A percentile compares a stretch with the other conserved stretches of the same genome.
These are phyloP conservation scores for Annulohypoxylon truncatum DNA, from an alignment of 2,329 filamentous ascomycete genomes.

Conservation along the genomic window DNA sequence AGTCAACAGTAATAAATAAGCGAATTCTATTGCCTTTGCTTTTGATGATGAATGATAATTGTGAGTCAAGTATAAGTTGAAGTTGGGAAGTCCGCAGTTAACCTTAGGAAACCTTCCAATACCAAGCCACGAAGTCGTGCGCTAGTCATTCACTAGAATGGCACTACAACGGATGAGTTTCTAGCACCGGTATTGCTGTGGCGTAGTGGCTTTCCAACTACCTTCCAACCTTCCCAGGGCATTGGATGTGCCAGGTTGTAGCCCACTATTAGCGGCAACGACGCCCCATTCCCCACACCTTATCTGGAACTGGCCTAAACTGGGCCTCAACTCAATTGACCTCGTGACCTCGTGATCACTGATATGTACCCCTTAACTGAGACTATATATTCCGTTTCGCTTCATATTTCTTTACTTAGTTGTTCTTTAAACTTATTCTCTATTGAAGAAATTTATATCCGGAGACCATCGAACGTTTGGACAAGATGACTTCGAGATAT, in stretches of 20 bases:
- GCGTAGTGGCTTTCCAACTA: conserved; percentile 11
- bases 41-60: background rate
- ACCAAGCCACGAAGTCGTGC: conserved; percentile 11
- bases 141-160: conserved; percentile 28
- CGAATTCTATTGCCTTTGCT: conserved; percentile 3
- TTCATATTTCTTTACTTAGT: conserved; percentile 13
- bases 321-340: conserved; percentile 17
- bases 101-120: background rate
- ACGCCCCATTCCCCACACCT: conserved; percentile 17
- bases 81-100: background rate
- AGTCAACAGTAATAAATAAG: conserved; percentile 2
- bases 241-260: conserved; percentile 19
- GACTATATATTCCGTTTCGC: conserved; percentile 18
- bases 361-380: conserved; percentile 36
- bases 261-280: conserved; percentile 18
- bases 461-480: conserved; percentile 3
- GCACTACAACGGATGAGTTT: conserved; percentile 29
- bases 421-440: conserved; percentile 4
- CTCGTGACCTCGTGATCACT: conserved; percentile 39
- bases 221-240: conserved; percentile 14
- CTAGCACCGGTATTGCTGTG: conserved; percentile 29
- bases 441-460: background rate
- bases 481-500: conserved; percentile 71
- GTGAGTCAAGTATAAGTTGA: background rate
- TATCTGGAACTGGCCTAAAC: conserved; percentile 11